Base-by-base conservation (phyloP, 306 rosid species). In the Rosa lucieae region DNA sequence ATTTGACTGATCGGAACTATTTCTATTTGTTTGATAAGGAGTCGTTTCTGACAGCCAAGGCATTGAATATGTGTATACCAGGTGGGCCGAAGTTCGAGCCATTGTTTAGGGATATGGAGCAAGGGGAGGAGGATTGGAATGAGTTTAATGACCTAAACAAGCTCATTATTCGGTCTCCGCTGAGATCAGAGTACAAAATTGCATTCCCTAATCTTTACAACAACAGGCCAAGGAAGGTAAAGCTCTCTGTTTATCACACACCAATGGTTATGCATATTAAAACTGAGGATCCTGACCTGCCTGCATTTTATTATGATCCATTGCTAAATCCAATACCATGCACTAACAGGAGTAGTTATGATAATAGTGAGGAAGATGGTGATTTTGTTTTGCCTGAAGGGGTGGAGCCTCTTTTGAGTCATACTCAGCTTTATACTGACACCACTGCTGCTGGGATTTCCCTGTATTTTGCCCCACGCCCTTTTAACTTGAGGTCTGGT, bases 91-190 rank as follows among this genome's bases (percentile, higher is more conserved):
- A 95, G 73, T 95, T 95, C 81, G 99, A 95, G 92, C 99, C 99
- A 18, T 87, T 95, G 82, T 95, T 92, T 76, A 92, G 98, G 49
- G 99, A 95, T 85, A 92, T 90, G 97, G 99, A 91, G 88, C 91
- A 86, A 82, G 98, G 98, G 72, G 99, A 95, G 75, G 99, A 92
- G 86, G 99, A 95, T 76, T 95, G 99, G 99, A 95, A 95, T 80
- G 99, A 95, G 92, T 95, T 95, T 79, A 95, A 95, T 86, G 99
- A 95, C 89, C 92, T 95, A 52, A 95, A 95, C 86, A 95, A 95
- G 72, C 98, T 92, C 79, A 92, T 95, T 82, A 95, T 95, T 74
- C 92, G 99, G 86, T 92, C 97, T 6, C 99, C 99, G 78, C 90
- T 95, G 51, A 89, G 99, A 80, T 92, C 99, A 26, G 99, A 92